These are phyloP conservation scores for Sphaerulina vaccinii DNA, from an alignment of 2,329 filamentous ascomycete genomes.

Conservation along the genomic window DNA sequence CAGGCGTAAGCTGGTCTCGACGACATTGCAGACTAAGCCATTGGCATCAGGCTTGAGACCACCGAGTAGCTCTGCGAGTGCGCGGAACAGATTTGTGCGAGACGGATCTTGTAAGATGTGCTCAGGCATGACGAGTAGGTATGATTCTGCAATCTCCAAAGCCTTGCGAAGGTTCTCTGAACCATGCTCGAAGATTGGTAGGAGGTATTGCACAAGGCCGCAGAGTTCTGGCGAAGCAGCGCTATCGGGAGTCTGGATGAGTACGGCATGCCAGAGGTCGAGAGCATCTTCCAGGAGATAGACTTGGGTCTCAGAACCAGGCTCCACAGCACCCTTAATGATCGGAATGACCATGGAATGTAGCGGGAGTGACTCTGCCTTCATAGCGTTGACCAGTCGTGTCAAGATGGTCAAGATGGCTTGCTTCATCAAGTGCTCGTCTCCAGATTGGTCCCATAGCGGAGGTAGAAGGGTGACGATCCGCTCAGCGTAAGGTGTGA, in stretches of 20 bases:
- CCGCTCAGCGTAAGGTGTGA: slow-evolving; percentile 68
- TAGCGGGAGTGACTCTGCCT: slow-evolving; percentile 71
- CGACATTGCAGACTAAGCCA: slow-evolving; percentile 46
- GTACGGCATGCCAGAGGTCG: slow-evolving; percentile 80
- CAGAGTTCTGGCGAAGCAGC: slow-evolving; percentile 45
- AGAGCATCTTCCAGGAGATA: slow-evolving; percentile 90
- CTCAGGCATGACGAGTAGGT: slow-evolving; percentile 48
- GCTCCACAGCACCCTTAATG: slow-evolving; percentile 74
- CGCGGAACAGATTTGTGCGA: slow-evolving; percentile 41
- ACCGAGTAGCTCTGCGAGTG: slow-evolving; percentile 45
- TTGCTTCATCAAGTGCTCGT: slow-evolving; percentile 92
- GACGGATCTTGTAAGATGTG: slow-evolving; percentile 46
- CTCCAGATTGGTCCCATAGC: slow-evolving; percentile 81
- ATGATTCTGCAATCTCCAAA: slow-evolving; percentile 51
- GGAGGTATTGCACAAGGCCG: slow-evolving; percentile 45
- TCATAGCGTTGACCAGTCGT: slow-evolving; percentile 83
- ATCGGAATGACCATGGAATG: slow-evolving; percentile 79
- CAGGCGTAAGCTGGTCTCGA: slow-evolving; percentile 48
- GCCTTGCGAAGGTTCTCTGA: slow-evolving; percentile 50
- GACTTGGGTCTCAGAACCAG: slow-evolving; percentile 68
- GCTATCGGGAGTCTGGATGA: slow-evolving; percentile 55
- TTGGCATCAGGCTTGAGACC: slow-evolving; percentile 50
- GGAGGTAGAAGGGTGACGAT: slow-evolving; percentile 77
- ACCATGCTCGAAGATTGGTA: slow-evolving; percentile 50
- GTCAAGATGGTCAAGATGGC: slow-evolving; percentile 83